A percentile compares a stretch with the other conserved stretches of the same genome.
phyloP scores from a whole-genome alignment of 2,329 filamentous ascomycete genomes.

The Aureobasidium musti region DNA sequence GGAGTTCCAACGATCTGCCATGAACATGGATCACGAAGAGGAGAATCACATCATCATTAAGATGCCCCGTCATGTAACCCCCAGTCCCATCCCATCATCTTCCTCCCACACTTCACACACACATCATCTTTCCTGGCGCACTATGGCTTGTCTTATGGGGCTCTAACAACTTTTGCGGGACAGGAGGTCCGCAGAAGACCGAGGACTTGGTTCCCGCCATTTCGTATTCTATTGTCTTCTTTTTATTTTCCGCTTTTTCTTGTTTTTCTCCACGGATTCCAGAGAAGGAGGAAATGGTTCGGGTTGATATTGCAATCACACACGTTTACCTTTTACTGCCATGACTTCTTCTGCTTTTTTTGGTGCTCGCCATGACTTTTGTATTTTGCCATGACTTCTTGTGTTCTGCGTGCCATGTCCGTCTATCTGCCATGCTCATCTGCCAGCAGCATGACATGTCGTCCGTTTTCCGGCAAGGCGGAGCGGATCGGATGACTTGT shows the following conservation, averaged over 20 bases:
- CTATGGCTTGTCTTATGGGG: conserved; percentile 16
- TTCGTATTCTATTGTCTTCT: conserved; percentile 26
- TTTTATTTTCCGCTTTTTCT: neutral
- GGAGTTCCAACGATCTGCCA: conserved; percentile 15
- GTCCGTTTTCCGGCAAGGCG: neutral
- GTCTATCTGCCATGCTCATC: neutral
- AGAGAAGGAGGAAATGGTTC: conserved; percentile 3
- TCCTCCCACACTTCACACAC: neutral
- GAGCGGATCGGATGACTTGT: neutral
- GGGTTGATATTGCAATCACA: conserved; percentile 16
- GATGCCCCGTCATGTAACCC: conserved; percentile 25
- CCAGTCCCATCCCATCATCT: neutral
- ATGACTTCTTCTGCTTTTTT: neutral
- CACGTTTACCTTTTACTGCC: neutral
- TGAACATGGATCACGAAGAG: conserved; percentile 24
- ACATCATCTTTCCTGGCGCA: conserved; percentile 12
- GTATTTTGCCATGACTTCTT: too few relatives aligned
- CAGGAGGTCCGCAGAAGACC: conserved; percentile 24
- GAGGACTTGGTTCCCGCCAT: conserved; percentile 22
- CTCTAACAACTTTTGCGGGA: neutral
- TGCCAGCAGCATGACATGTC: neutral
- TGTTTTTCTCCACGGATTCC: neutral
- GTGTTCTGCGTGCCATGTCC: neutral
- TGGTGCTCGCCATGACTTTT: neutral
- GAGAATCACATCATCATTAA: conserved; percentile 12